Base-by-base conservation (phyloP, 768 basidiomycete species). In the Boletus eberwhitei region DNA sequence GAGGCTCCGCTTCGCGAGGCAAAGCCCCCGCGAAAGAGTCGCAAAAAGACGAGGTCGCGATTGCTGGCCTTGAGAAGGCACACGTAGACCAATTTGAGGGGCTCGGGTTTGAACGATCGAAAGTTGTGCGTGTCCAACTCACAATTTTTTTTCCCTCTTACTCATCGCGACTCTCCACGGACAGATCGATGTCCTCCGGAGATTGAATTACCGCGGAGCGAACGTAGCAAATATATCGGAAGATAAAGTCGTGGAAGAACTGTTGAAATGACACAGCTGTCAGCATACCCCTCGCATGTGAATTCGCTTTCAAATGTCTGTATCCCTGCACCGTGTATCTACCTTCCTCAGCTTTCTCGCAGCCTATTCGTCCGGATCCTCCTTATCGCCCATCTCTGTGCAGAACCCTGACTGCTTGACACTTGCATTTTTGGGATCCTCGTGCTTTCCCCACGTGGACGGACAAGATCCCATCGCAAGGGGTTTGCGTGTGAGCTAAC, bases 151-250 rank as follows among this genome's bases (percentile, higher is more conserved):
- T 26, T 16, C 24, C 8, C 32, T 14, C 5, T 29, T 40, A 50
- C 44, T 55, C 41, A 59, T 41, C 53, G 47, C 11, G 14, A 14
- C 36, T 26, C 35, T 50, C 22, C 37, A 26, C 21, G 43, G 53
- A 22, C 50, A 94, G 91, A 90, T 95, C 56, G 93, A 93, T 65
- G 88, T 87, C n/a, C 79, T 96, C 56, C 82, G 88, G 60, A 79
- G 90, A 64, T 67, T 95, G 67, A 95, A 96, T 70, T 96, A 96
- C 73, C 84, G 93, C 8, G 85, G 93, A 24, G 74, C 82, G 17
- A 94, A 93, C 66, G 84, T 88, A 43, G 77, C 85, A 14, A 86
- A 88, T 71, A 88, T 92, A 69, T 71, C 82, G 39, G 90, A 93
- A 64, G 92, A 94, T 65, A 81, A 85, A 67, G 77, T 94, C 39